phyloP scores from a whole-genome alignment of 768 basidiomycete species.

The Scleroderma bovista region DNA sequence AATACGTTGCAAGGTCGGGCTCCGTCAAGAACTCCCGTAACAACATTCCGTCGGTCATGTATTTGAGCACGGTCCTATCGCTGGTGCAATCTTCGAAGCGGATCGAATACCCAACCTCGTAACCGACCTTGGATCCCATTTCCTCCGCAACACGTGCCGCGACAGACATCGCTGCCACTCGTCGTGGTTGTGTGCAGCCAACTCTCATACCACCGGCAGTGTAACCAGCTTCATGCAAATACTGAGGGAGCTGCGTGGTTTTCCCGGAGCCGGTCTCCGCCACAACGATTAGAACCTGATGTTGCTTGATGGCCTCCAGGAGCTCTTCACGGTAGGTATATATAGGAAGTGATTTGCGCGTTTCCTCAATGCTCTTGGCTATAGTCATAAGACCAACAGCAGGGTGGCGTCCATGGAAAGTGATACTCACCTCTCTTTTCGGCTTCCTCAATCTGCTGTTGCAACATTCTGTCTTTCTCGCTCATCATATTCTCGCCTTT shows the following conservation, averaged over 20 bases:
- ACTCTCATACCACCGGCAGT: conserved; percentile 83
- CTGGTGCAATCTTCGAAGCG: conserved; percentile 99
- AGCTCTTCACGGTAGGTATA: conserved; percentile 85
- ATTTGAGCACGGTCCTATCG: conserved; percentile 97
- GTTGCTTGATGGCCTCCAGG: conserved; percentile 80
- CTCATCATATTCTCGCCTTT: conserved; percentile 67
- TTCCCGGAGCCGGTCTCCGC: conserved; percentile 99
- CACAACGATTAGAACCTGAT: conserved; percentile 95
- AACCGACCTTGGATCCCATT: conserved; percentile 94
- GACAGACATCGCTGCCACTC: conserved; percentile 99
- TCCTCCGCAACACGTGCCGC: conserved; percentile 99
- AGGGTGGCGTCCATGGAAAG: not conserved
- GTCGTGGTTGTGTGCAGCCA: conserved; percentile 91
- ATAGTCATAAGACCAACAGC: not conserved
- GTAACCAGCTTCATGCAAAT: conserved; percentile 96
- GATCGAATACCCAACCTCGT: conserved; percentile 99
- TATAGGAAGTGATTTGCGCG: conserved; percentile 89
- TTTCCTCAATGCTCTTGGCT: conserved; percentile 91
- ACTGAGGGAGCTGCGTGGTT: conserved; percentile 97
- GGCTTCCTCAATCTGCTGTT: conserved; percentile 86
- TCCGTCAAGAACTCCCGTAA: conserved; percentile 96
- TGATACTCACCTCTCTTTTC: conserved; percentile 74
- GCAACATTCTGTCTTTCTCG: conserved; percentile 78
- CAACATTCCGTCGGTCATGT: conserved; percentile 99
- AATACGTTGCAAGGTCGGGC: conserved; percentile 92